These are phyloP conservation scores for Exophiala dermatitidis DNA, from an alignment of 2,329 filamentous ascomycete genomes.

Conservation along the genomic window DNA sequence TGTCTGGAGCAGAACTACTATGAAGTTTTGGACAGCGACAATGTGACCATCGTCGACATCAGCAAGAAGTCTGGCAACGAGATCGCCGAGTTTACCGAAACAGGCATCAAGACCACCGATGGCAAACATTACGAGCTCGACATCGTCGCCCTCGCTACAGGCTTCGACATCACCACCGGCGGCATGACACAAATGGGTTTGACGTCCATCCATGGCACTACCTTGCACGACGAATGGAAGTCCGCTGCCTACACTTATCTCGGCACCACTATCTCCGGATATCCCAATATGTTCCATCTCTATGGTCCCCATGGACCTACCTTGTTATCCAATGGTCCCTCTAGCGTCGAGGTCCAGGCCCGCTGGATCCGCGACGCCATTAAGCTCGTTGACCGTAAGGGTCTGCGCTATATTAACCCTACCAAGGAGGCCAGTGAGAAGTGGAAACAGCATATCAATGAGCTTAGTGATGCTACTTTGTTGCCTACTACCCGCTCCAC, in stretches of 20 bases:
- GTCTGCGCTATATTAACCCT: constrained; percentile 48
- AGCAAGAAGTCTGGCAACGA: constrained; percentile 35
- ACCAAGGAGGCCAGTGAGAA: constrained; percentile 40
- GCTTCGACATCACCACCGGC: constrained; percentile 40
- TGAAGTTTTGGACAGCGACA: constrained; percentile 42
- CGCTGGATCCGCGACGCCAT: constrained; percentile 48
- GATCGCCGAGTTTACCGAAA: constrained; percentile 37
- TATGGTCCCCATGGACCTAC: constrained; percentile 52
- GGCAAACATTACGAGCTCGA: constrained; percentile 37
- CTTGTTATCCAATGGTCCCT: constrained; percentile 51
- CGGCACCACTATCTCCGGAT: constrained; percentile 37
- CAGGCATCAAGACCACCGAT: constrained; percentile 38
- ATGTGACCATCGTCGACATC: constrained; percentile 43
- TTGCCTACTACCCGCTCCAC: constrained; percentile 40
- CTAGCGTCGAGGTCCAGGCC: constrained; percentile 50
- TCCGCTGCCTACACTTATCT: constrained; percentile 32
- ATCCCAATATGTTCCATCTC: constrained; percentile 47
- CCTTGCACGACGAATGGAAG: constrained; percentile 34
- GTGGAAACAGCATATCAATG: constrained; percentile 47
- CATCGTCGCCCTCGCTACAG: constrained; percentile 38
- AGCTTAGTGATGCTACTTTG: constrained; percentile 38
- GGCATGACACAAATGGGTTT: constrained; percentile 39
- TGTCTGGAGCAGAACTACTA: constrained; percentile 47
- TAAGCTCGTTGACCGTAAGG: constrained; percentile 43
- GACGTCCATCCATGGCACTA: constrained; percentile 33